Evolutionary conservation across 768 basidiomycete species (phyloP), one percentile per base, ranked within the genome.

Genomic region (Clavulina sp.): DNA sequence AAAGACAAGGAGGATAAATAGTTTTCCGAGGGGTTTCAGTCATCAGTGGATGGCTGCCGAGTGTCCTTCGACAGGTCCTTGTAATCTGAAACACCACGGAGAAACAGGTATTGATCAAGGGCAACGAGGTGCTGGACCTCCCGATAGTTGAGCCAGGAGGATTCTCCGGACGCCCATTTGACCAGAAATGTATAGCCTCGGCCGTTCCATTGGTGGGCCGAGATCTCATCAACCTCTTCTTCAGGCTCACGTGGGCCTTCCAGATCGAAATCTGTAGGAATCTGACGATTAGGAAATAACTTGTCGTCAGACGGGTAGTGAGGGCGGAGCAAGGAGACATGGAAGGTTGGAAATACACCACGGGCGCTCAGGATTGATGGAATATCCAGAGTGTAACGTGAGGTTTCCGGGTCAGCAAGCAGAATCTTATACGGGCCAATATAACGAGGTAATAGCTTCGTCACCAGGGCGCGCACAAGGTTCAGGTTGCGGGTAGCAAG

Each of bases 381-480:
- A 9, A 49, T 7, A n/a, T 49, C 48, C 9, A 49, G 32, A 38
- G 7, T 33, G 30, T 34, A 49, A 31, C 16, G 30, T 7, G 48
- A 34, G 16, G 30, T 13, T 21, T 33, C 32, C 34, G 34, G 32
- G 13, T n/a, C n/a, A 18, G 16, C 33, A 24, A 23, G 16, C 31
- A 31, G 13, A 30, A 50, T 38, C 7, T 19, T 9, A 26, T 33
- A 56, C 7, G 57, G 57, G 6, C 57, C 57, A 24, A 58, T 52
- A 49, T n/a, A 58, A 26, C 54, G 51, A 3, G 54, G 57, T 3
- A 46, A n/a, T 5, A 58, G 40, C 43, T 58, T 58, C 29, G 36
- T 36, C 4, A 54, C 55, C 31, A 46, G 49, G 4, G 43, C 52
- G 28, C 59, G 48, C 28, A 57, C 49, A 16, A 57, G 9, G 4